Percentiles rank a stretch among this genome's conserved stretches.
These are phyloP conservation scores for Porphyridium purpureum DNA, from an alignment of 23 red algal genomes.

Conservation along the genomic window DNA sequence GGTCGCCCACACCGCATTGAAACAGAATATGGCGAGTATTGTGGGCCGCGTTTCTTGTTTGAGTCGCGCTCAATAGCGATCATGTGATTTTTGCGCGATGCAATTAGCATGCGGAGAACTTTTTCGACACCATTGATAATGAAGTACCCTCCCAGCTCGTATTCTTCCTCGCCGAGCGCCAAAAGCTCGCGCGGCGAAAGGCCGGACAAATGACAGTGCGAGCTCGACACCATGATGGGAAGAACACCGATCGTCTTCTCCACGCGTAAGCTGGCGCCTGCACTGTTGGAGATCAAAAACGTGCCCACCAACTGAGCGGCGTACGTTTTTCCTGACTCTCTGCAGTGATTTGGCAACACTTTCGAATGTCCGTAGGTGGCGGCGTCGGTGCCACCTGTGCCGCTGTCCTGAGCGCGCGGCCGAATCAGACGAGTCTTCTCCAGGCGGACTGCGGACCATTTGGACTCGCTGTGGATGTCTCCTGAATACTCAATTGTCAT, in stretches of 20 bases:
- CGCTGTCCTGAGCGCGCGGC: too few species aligned
- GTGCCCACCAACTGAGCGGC: too few species aligned
- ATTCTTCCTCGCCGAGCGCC: slow-evolving; percentile 71
- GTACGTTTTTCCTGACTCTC: too few species aligned
- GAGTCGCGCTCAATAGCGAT: slow-evolving; percentile 30
- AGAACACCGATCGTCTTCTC: slow-evolving; percentile 22
- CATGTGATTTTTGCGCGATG: slow-evolving; percentile 62
- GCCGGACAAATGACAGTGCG: slow-evolving; percentile 36
- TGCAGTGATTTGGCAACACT: too few species aligned
- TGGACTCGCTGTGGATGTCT: slow-evolving; percentile 3
- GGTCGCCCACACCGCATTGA: slow-evolving; percentile 54
- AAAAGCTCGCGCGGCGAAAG: slow-evolving; percentile 22
- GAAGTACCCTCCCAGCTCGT: slow-evolving; percentile 79
- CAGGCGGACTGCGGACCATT: slow-evolving; percentile 17
- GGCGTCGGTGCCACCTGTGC: too few species aligned
- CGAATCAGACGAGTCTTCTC: neutral
- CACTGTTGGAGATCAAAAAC: too few species aligned
- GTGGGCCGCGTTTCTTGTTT: slow-evolving; percentile 33
- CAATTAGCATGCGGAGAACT: slow-evolving; percentile 62
- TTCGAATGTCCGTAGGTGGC: too few species aligned
- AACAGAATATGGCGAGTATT: slow-evolving; percentile 40
- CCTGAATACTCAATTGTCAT: slow-evolving; percentile 22
- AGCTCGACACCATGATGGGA: slow-evolving; percentile 66
- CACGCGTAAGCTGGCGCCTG: neutral
- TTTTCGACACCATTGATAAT: slow-evolving; percentile 86